phyloP scores from a whole-genome alignment of 768 basidiomycete genomes.

The Cyclocybe cylindracea region DNA sequence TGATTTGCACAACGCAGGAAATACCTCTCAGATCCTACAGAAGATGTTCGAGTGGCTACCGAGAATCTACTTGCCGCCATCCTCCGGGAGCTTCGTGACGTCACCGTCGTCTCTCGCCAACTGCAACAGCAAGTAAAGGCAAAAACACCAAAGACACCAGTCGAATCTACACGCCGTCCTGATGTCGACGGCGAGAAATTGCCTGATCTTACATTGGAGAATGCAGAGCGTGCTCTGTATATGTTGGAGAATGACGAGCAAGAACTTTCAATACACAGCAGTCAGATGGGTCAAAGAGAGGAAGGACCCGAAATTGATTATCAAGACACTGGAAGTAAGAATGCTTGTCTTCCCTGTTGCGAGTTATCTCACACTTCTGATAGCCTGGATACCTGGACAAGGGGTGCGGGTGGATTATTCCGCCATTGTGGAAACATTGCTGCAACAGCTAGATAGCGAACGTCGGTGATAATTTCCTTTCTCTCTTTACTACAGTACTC shows the following conservation, averaged over 20 bases:
- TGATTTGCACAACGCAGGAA: slow-evolving; percentile 49
- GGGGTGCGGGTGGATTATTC: slow-evolving; percentile 90
- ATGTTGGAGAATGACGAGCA: slow-evolving; percentile 52
- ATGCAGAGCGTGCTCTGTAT: slow-evolving; percentile 58
- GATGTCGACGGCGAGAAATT: slow-evolving; percentile 51
- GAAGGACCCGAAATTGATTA: slow-evolving; percentile 49
- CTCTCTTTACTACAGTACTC: background rate
- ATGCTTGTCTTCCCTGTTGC: background rate
- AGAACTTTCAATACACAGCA: slow-evolving; percentile 32
- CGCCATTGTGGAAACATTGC: slow-evolving; percentile 90
- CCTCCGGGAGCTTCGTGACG: slow-evolving; percentile 85
- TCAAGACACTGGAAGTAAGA: slow-evolving; percentile 65
- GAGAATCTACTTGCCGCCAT: slow-evolving; percentile 89
- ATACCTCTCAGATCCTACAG: slow-evolving; percentile 93
- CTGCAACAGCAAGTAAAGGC: slow-evolving; percentile 55
- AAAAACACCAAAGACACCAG: slow-evolving; percentile 39
- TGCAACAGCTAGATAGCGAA: slow-evolving; percentile 81
- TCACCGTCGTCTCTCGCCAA: slow-evolving; percentile 72
- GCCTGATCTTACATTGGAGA: slow-evolving; percentile 59
- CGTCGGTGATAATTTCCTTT: slow-evolving; percentile 50
- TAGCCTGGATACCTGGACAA: slow-evolving; percentile 92
- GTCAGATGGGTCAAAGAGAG: slow-evolving; percentile 46
- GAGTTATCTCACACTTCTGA: slow-evolving; percentile 10
- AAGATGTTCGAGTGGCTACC: slow-evolving; percentile 90
- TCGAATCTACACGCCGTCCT: slow-evolving; percentile 42